Evolutionary conservation across 352 stramenopile genomes (phyloP), one percentile per base, ranked within the genome.

Genomic region (Blastocystis sp.): DNA sequence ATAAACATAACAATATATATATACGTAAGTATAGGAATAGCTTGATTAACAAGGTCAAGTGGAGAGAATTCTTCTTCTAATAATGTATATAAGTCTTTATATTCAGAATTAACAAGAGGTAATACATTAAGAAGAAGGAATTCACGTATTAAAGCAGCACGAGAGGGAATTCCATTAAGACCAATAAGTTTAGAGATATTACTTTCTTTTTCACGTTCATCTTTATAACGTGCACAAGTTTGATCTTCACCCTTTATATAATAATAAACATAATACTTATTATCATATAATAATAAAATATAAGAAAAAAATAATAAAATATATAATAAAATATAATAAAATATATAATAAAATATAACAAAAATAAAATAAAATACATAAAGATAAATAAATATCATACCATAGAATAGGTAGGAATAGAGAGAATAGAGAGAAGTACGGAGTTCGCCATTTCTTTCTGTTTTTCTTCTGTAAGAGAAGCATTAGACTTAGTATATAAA

Each of bases 171-270:
- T 24, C 9, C 6, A 45, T 4, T 13, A 2, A 45, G 21, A 5
- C 23, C 23, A 18, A 57, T 4, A 16, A 57, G 10, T 18, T 36
- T 33, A 23, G 30, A 30, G 3, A 57, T 39, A 4, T 18, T 2
- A 33, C 30, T 33, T 13, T 40, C 27, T 21, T 45, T 52, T 36
- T 57, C 46, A n/a, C 46, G 23, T 36, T 57, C 46, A 11, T 19
- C 23, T 36, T 57, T 57, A 36, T 45, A 57, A 3, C 10, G 11
- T 24, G 46, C 33, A 21, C 45, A 36, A 2, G 23, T 57, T 24
- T 57, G 33, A 21, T 57, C 46, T n/a, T 57, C 46, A 11, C 18
- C 23, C 46, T 57, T 45, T 18, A 6, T 3, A n/a, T n/a, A 18
- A 23, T 4, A n/a, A 13, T 23, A 18, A 28, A 6, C 16, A 0